Percentiles rank a stretch among this genome's conserved stretches.
Evolutionary conservation across 202 grass and related monocot genomes (phyloP).

Genomic region (Setaria italica): DNA sequence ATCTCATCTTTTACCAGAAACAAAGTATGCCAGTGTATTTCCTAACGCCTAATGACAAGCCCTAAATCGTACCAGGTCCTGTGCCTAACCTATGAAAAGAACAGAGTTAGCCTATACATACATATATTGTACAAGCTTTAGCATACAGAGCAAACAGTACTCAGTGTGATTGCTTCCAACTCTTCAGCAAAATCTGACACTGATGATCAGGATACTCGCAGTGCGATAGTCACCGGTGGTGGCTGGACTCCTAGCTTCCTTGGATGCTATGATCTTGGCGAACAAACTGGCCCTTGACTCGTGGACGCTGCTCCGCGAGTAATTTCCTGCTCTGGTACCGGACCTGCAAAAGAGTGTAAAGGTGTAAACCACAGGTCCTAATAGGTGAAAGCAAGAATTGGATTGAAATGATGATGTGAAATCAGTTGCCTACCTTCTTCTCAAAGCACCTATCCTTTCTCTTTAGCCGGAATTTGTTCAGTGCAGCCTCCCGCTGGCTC

Average conservation of each 20-base stretch:
- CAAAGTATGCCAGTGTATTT: constrained; percentile 5
- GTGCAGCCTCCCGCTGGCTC: constrained; percentile 73
- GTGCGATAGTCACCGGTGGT: neutral
- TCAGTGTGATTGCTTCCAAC: neutral
- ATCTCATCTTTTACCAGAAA: constrained; percentile 32
- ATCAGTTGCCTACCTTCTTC: constrained; percentile 78
- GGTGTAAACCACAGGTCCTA: constrained; percentile 34
- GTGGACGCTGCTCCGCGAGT: constrained; percentile 89
- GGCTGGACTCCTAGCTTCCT: constrained; percentile 36
- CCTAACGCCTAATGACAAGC: constrained; percentile 28
- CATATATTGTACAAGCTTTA: constrained; percentile 32
- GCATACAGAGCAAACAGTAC: neutral
- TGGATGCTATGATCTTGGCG: constrained; percentile 69
- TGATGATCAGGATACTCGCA: neutral
- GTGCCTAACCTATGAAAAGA: constrained; percentile 42
- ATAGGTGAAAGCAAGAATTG: constrained; percentile 8
- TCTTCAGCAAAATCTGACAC: constrained; percentile 36
- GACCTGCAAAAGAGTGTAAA: constrained; percentile 61
- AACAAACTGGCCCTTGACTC: constrained; percentile 98
- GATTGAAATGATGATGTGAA: constrained; percentile 4
- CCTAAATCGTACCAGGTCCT: constrained; percentile 33
- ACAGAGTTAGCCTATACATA: constrained; percentile 41
- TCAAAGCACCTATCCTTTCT: constrained; percentile 98
- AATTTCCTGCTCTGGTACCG: constrained; percentile 95
- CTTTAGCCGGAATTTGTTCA: constrained; percentile 97